Base-by-base conservation (phyloP, 2,329 filamentous ascomycete species). In the Aureobasidium subglaciale region DNA sequence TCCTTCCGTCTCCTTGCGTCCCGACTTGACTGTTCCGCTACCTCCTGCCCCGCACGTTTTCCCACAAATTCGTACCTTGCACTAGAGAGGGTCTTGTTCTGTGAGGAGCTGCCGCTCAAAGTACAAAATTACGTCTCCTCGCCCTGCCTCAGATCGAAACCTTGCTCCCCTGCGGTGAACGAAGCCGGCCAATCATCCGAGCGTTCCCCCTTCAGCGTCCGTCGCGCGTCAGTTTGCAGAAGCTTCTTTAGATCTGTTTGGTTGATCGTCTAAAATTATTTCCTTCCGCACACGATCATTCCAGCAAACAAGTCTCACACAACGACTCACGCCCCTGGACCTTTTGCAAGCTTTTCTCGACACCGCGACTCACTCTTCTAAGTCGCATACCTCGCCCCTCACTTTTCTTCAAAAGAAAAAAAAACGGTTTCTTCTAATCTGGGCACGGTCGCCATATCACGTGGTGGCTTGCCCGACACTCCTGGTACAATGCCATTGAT, bases 401-500 rank as follows among this genome's bases (percentile, higher is more conserved):
- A 25, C 4, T 43, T 34, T 54, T 43, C 50, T 42, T 54, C 22
- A 27, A 18, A 35, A 35, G 32, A 42, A 54, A 54, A 49, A 37
- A 54, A 42, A 54, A 42, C 50, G 20, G 27, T 38, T 54, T 35
- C 29, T n/a, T 25, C 27, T 13, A 34, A 53, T 13, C 50, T 27
- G 50, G 50, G 50, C 50, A 54, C 50, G 38, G 50, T 43, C 50
- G 37, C 50, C 50, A 54, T 54, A 54, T 54, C 50, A 54, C 50
- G 50, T 40, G 37, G 37, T 43, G 50, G 38, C 50, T 48, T 56
- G 42, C 42, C 54, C 42, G n/a, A 49, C 20, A 25, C 50, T 55
- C 22, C 37, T 42, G 53, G 32, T 45, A 38, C 41, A 55, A 60
- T 60, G 59, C 59, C 59, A 40, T 59, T 59, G 59, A 63, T 66